Percentiles rank a stretch among this genome's conserved stretches.
Conservation (phyloP, 176 grass and related monocot genomes). For the Ananas comosus region DNA sequence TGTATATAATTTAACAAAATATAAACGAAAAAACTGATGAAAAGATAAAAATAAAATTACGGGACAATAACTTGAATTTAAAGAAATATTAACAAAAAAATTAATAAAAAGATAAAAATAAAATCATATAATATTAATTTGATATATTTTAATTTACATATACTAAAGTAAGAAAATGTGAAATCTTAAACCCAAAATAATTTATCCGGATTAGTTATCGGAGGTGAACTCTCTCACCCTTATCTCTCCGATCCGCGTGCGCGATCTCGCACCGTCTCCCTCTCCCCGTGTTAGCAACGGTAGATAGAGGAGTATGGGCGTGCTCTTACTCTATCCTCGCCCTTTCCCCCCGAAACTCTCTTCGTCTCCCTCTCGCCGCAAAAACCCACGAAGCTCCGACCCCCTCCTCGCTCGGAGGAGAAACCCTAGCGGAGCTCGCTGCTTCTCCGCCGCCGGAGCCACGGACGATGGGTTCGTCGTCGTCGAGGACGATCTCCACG, state of each 20-base stretch:
- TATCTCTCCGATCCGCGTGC: neutral
- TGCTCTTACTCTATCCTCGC: constrained; percentile 17
- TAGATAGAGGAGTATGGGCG: constrained; percentile 5
- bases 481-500: constrained; percentile 66
- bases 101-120: too few relatives aligned
- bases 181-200: too few relatives aligned
- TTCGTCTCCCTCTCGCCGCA: constrained; percentile 10
- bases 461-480: constrained; percentile 37
- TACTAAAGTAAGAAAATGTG: too few relatives aligned
- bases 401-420: neutral
- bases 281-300: neutral
- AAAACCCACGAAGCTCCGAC: constrained; percentile 10
- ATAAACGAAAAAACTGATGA: too few relatives aligned
- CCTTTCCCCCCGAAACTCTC: constrained; percentile 12
- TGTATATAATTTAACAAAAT: too few relatives aligned
- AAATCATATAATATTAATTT: too few relatives aligned
- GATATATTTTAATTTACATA: too few relatives aligned
- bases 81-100: too few relatives aligned
- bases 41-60: too few relatives aligned
- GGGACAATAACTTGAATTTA: too few relatives aligned
- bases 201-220: too few relatives aligned
- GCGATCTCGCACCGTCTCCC: neutral
- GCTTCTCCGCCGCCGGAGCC: constrained; percentile 11
- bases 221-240: too few relatives aligned
- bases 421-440: constrained; percentile 7